A percentile compares a stretch with the other conserved stretches of the same genome.
Evolutionary conservation across 2,329 filamentous ascomycete genomes (phyloP).

Genomic region (Apiospora aurea): DNA sequence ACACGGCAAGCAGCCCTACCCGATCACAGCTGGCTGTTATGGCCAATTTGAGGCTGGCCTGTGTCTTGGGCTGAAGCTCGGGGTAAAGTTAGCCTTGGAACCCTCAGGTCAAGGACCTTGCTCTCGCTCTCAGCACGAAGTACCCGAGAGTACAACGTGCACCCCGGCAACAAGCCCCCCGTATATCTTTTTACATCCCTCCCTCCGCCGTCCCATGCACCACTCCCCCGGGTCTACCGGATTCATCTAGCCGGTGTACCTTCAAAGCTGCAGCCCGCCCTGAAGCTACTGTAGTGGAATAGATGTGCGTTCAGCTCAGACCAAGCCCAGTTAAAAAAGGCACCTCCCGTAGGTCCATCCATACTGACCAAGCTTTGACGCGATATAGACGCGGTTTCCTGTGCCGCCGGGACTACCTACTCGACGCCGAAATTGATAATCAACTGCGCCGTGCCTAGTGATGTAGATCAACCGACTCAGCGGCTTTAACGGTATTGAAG

Average conservation of each 20-base stretch:
- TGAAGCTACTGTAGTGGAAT: neutral
- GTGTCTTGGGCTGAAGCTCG: neutral
- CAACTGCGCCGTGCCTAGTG: neutral
- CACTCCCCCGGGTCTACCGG: slow-evolving; percentile 17
- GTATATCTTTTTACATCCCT: neutral
- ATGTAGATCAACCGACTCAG: neutral
- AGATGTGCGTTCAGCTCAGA: neutral
- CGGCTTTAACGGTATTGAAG: neutral
- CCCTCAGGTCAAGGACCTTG: neutral
- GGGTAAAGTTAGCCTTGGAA: neutral
- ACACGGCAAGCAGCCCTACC: slow-evolving; percentile 4
- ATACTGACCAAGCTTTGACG: neutral
- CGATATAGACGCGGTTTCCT: neutral
- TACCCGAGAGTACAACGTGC: neutral
- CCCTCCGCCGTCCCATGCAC: neutral
- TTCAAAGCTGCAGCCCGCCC: slow-evolving; percentile 1
- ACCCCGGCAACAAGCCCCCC: neutral
- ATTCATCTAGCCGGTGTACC: neutral
- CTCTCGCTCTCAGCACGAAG: neutral
- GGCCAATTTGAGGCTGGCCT: neutral
- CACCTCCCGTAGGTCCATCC: too few species aligned
- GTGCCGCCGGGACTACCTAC: neutral
- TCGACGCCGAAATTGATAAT: slow-evolving; percentile 3
- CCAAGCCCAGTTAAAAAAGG: neutral
- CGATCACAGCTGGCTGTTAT: neutral